A percentile compares a stretch with the other conserved stretches of the same genome.
phyloP scores from a whole-genome alignment of 768 basidiomycete genomes.

The Imleria badia region DNA sequence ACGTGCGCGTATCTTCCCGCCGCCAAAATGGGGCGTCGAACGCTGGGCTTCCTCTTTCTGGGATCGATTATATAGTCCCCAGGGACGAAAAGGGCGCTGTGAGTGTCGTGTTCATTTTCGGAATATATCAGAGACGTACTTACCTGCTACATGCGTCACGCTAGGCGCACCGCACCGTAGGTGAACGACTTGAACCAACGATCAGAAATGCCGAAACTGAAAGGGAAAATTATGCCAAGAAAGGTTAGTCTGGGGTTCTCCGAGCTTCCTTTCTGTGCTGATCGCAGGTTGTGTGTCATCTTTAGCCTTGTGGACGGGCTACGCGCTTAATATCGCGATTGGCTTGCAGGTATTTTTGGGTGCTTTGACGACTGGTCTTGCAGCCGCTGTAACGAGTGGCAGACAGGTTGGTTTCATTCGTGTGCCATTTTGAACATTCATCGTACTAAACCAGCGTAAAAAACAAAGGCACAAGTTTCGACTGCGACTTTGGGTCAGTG shows the following conservation, averaged over 20 bases:
- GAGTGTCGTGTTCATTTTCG: not conserved
- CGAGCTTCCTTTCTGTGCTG: slow-evolving; percentile 3
- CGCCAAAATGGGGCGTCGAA: not conserved
- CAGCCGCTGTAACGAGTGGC: slow-evolving; percentile 45
- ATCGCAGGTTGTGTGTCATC: not conserved
- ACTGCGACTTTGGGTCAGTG: slow-evolving; percentile 41
- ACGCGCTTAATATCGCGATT: slow-evolving; percentile 50
- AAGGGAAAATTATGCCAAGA: slow-evolving; percentile 44
- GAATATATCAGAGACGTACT: not conserved
- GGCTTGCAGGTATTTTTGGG: slow-evolving; percentile 63
- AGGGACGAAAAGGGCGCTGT: slow-evolving; percentile 20
- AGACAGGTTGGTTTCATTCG: slow-evolving; percentile 36
- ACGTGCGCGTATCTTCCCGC: slow-evolving; percentile 11
- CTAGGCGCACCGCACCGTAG: slow-evolving; percentile 39
- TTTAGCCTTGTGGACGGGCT: slow-evolving; percentile 33
- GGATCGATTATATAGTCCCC: slow-evolving; percentile 30
- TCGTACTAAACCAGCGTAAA: not conserved
- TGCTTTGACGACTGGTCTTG: slow-evolving; percentile 63
- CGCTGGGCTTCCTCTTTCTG: slow-evolving; percentile 1
- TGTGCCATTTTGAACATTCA: too few relatives aligned
- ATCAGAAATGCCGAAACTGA: slow-evolving; percentile 46
- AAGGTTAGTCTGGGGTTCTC: slow-evolving; percentile 35
- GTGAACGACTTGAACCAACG: slow-evolving; percentile 56
- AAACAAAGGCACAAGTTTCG: slow-evolving; percentile 35
- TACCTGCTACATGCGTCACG: not conserved